These are phyloP conservation scores for Cladosporium sp. DNA, from an alignment of 2,329 filamentous ascomycete genomes.

Conservation along the genomic window DNA sequence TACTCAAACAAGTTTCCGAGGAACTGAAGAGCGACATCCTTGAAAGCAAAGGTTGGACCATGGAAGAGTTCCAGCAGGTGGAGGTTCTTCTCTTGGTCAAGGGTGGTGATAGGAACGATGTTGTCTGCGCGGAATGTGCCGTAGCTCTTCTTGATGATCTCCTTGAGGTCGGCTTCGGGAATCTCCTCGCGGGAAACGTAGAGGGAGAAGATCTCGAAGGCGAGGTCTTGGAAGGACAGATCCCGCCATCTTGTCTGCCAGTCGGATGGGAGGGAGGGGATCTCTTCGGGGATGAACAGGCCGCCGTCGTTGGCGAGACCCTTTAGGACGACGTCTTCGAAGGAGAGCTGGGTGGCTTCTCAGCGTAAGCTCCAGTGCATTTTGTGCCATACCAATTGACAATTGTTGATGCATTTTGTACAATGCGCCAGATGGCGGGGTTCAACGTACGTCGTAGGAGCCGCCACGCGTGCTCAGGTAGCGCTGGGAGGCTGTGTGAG, in stretches of 20 bases:
- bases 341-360: conserved; percentile 61
- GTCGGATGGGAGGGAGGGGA: conserved; percentile 60
- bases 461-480: conserved; percentile 62
- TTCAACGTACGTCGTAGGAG: conserved; percentile 53
- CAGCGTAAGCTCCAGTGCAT: conserved; percentile 28
- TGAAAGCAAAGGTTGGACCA: conserved; percentile 92
- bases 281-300: conserved; percentile 81
- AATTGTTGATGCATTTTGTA: background rate
- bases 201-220: conserved; percentile 77
- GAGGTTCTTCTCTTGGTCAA: conserved; percentile 67
- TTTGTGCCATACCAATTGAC: background rate
- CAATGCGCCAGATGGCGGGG: background rate
- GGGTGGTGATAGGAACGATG: conserved; percentile 73
- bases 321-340: conserved; percentile 87
- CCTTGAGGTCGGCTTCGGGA: conserved; percentile 71
- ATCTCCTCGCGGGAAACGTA: conserved; percentile 86
- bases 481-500: conserved; percentile 53
- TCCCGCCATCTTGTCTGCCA: conserved; percentile 71
- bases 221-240: conserved; percentile 74
- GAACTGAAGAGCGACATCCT: conserved; percentile 91
- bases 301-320: conserved; percentile 83
- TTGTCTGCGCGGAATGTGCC: conserved; percentile 79
- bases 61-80: conserved; percentile 94
- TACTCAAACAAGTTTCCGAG: conserved; percentile 95
- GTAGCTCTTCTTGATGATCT: conserved; percentile 81